A percentile compares a stretch with the other conserved stretches of the same genome.
phyloP scores from a whole-genome alignment of 2,329 filamentous ascomycete species.

The Scorias spongiosa region DNA sequence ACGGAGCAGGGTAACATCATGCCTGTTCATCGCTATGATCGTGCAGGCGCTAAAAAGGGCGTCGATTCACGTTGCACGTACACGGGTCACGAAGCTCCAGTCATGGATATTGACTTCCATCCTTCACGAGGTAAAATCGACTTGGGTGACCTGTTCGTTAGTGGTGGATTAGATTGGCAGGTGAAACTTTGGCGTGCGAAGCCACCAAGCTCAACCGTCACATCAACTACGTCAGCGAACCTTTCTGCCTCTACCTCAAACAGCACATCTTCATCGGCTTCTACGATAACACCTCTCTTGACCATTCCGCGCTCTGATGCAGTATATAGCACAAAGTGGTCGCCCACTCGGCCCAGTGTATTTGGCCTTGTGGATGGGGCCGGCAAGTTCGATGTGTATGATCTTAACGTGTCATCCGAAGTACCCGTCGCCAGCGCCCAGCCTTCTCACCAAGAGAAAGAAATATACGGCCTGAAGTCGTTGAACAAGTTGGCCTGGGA shows the following conservation, averaged over 20 bases:
- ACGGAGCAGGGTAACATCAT: conserved; percentile 95
- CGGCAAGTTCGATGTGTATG: conserved; percentile 87
- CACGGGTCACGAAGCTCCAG: conserved; percentile 76
- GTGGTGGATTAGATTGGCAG: conserved; percentile 89
- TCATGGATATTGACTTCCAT: conserved; percentile 94
- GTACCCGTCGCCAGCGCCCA: conserved; percentile 67
- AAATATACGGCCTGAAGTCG: conserved; percentile 44
- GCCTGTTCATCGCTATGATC: conserved; percentile 92
- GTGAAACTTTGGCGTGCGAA: conserved; percentile 95
- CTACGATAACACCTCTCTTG: conserved; percentile 46
- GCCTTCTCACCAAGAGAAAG: conserved; percentile 23
- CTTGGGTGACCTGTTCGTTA: conserved; percentile 82
- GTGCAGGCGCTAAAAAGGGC: conserved; percentile 89
- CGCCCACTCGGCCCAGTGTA: conserved; percentile 80
- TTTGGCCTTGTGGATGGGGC: conserved; percentile 91
- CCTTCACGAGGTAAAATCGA: conserved; percentile 84
- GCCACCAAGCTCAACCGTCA: conserved; percentile 55
- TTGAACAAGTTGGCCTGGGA: conserved; percentile 95
- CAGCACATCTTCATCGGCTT: conserved; percentile 19
- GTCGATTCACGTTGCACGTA: conserved; percentile 83
- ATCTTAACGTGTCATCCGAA: conserved; percentile 81
- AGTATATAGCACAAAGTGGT: conserved; percentile 94
- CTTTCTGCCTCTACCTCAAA: conserved; percentile 23
- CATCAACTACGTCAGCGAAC: conserved; percentile 3
- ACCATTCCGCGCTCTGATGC: conserved; percentile 91